phyloP scores from a whole-genome alignment of 2,329 filamentous ascomycete species.

The Penicillium vulpinum region DNA sequence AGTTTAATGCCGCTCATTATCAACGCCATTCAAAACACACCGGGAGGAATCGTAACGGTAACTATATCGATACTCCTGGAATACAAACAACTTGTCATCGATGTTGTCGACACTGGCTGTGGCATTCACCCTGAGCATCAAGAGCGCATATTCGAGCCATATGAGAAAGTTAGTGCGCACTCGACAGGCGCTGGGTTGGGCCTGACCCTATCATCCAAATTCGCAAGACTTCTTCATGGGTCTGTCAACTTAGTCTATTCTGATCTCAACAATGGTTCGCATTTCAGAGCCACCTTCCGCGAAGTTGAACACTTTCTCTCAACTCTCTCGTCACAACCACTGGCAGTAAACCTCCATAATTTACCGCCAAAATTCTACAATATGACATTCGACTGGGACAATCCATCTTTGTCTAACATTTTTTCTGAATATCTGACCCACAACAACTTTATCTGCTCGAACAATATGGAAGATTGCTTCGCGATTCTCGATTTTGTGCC shows the following conservation, averaged over 20 bases:
- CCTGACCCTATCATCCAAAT: conserved; percentile 13
- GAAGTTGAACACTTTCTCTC: neutral
- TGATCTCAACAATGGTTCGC: conserved; percentile 6
- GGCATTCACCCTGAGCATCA: conserved; percentile 11
- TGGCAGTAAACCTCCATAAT: neutral
- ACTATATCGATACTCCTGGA: neutral
- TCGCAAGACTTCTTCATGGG: conserved; percentile 10
- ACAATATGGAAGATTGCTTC: neutral
- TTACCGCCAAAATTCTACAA: neutral
- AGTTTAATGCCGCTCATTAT: conserved; percentile 7
- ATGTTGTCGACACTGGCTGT: conserved; percentile 11
- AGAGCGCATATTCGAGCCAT: conserved; percentile 12
- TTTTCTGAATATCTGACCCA: too few relatives aligned
- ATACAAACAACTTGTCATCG: neutral
- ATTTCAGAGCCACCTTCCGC: conserved; percentile 14
- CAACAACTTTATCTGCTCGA: neutral
- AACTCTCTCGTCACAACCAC: neutral
- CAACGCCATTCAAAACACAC: conserved; percentile 9
- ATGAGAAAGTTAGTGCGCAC: conserved; percentile 11
- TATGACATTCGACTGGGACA: neutral
- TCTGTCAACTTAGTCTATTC: conserved; percentile 10
- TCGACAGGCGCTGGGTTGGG: conserved; percentile 16
- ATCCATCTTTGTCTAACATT: too few relatives aligned
- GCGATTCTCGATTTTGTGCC: conserved; percentile 1
- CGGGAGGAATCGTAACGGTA: conserved; percentile 5